Base-by-base conservation (phyloP, 192 early-diverging fungal species). In the Podila horticola region DNA sequence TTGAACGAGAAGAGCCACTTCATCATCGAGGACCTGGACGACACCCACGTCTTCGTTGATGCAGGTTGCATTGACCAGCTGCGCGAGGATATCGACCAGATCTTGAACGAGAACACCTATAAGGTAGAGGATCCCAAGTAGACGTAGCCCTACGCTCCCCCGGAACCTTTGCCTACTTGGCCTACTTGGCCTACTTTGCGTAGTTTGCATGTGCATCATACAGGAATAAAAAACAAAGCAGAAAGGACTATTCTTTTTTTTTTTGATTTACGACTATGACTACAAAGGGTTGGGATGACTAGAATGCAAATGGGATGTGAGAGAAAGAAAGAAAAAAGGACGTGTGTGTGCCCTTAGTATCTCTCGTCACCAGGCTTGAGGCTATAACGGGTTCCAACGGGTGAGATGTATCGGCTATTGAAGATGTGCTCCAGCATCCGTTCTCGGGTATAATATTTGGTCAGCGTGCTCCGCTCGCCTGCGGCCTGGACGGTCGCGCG, bases 1-100 rank as follows among this genome's bases (percentile, higher is more conserved):
- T 82, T 96, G 57, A 89, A 96, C 79, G 79, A 88, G 69, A 86
- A 88, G 33, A 61, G 71, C 22, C 82, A 90, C 36, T 93, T 96
- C 71, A 90, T 96, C n/a, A 92, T 96, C 59, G 91, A 93, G 72
- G 93, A 96, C 63, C 81, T 96, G 19, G 95, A 96, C 84, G 92
- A 89, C 8, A 94, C 91, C 0, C 95, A 96, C 72, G 71, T 96
- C 63, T 94, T 95, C 70, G 90, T 96, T 45, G 91, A 91, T 69
- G 75, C 89, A 9, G 83, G 79, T 4, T 88, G 85, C 51, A 82
- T 94, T 4, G 83, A 88, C 13, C 72, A 88, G 59, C 66, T 95
- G 4, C 88, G 91, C 51, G 64, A 69, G 4, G 89, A 88, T 67
- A 83, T 94, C 36, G 94, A 95, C 59, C 87, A 90, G 73, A 85